These are phyloP conservation scores for Candida sojae DNA, from an alignment of 1,139 yeast species.

Conservation along the genomic window DNA sequence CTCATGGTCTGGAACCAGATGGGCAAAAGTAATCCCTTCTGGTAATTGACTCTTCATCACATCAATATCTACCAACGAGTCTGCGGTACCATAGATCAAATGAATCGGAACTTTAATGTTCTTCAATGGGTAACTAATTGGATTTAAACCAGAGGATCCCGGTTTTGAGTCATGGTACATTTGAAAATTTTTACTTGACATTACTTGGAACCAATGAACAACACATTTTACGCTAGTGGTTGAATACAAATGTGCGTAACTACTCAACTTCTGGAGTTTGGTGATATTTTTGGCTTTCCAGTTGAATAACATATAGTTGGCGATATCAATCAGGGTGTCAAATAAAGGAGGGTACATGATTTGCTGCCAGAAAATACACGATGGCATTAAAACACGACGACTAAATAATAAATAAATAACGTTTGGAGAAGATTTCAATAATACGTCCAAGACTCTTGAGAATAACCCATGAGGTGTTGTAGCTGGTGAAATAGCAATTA, in stretches of 20 bases:
- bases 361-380: slow-evolving; percentile 80
- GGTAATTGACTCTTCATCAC: slow-evolving; percentile 66
- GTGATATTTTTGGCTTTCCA: slow-evolving; percentile 78
- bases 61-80: slow-evolving; percentile 82
- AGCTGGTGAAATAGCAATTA: slow-evolving; percentile 90
- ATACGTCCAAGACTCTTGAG: slow-evolving; percentile 71
- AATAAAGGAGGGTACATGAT: slow-evolving; percentile 84
- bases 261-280: slow-evolving; percentile 68
- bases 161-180: slow-evolving; percentile 70
- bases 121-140: slow-evolving; percentile 45
- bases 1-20: slow-evolving; percentile 66
- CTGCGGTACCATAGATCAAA: slow-evolving; percentile 75
- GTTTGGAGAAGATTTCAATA: slow-evolving; percentile 78
- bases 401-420: slow-evolving; percentile 77
- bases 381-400: slow-evolving; percentile 67
- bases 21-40: slow-evolving; percentile 28
- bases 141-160: slow-evolving; percentile 37
- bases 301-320: slow-evolving; percentile 68
- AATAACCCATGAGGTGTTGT: slow-evolving; percentile 88
- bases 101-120: slow-evolving; percentile 72
- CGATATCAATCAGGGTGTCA: slow-evolving; percentile 67
- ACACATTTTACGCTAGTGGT: slow-evolving; percentile 90
- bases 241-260: slow-evolving; percentile 84
- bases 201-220: slow-evolving; percentile 96
- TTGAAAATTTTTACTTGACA: slow-evolving; percentile 76